Evolutionary conservation across 2,329 filamentous ascomycete genomes (phyloP).

Genomic region (Ascochyta lentis): DNA sequence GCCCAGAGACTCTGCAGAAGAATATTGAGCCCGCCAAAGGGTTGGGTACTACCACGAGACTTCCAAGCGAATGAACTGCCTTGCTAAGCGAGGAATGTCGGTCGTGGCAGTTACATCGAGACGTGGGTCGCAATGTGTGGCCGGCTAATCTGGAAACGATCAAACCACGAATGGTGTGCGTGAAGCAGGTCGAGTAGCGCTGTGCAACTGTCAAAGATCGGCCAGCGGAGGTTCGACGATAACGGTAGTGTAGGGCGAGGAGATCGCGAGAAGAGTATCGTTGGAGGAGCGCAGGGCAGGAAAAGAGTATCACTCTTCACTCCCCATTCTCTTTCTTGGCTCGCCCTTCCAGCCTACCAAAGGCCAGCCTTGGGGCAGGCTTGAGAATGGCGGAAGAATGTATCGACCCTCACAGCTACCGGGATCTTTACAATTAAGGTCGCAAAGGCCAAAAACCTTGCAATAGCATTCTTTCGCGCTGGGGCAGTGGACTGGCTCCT

Average conservation of each 20-base stretch:
- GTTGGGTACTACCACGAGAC: too few relatives aligned
- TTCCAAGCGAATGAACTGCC: not conserved
- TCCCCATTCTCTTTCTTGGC: constrained; percentile 14
- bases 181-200: too few relatives aligned
- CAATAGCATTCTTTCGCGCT: constrained; percentile 69
- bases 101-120: not conserved
- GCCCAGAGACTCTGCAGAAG: not conserved
- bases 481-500: constrained; percentile 63
- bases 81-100: not conserved
- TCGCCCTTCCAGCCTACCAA: constrained; percentile 58
- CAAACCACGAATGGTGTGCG: not conserved
- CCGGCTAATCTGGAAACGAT: not conserved
- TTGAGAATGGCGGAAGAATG: constrained; percentile 63
- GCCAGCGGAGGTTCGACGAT: not conserved
- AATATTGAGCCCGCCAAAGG: not conserved
- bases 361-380: constrained; percentile 68
- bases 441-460: constrained; percentile 69
- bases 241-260: not conserved
- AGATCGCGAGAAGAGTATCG: not conserved
- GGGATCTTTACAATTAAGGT: constrained; percentile 50
- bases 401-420: constrained; percentile 65
- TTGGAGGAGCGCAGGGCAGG: not conserved
- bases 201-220: not conserved
- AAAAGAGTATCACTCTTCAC: constrained; percentile 2
- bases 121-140: not conserved